Evolutionary conservation across 2,329 filamentous ascomycete species (phyloP).

Genomic region (Stachybotrys elegans): DNA sequence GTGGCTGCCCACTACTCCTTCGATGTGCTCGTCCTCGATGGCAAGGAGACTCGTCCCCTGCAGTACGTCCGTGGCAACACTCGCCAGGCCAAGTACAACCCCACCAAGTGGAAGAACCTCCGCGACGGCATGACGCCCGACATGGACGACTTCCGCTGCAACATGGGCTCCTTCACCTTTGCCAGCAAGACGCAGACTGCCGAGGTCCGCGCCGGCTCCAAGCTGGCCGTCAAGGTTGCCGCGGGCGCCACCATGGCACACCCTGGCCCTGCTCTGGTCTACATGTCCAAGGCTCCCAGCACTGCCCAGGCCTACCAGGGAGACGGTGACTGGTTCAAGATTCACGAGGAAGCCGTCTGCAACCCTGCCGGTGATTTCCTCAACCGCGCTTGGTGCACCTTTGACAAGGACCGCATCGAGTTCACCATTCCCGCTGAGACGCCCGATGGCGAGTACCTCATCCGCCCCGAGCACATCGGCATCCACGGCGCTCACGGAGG

Average conservation of each 20-base stretch:
- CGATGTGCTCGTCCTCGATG: slow-evolving; percentile 16
- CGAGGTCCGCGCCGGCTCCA: slow-evolving; percentile 11
- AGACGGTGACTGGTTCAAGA: slow-evolving; percentile 16
- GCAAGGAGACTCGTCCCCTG: slow-evolving; percentile 7
- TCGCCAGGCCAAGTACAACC: slow-evolving; percentile 9
- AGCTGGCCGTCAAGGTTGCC: slow-evolving; percentile 14
- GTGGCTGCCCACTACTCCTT: slow-evolving; percentile 22
- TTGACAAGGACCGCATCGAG: slow-evolving; percentile 17
- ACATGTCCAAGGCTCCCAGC: slow-evolving; percentile 18
- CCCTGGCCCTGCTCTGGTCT: slow-evolving; percentile 15
- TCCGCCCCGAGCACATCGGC: slow-evolving; percentile 29
- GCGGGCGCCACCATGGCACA: slow-evolving; percentile 13
- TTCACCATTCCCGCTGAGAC: slow-evolving; percentile 26
- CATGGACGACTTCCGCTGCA: slow-evolving; percentile 10
- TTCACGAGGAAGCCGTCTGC: slow-evolving; percentile 17
- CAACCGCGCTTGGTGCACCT: slow-evolving; percentile 16
- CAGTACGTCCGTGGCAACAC: slow-evolving; percentile 15
- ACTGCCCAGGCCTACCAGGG: slow-evolving; percentile 19
- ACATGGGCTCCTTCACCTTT: slow-evolving; percentile 7
- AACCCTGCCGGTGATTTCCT: slow-evolving; percentile 13
- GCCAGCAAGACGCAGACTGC: slow-evolving; percentile 7
- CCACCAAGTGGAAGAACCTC: slow-evolving; percentile 9
- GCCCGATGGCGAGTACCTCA: slow-evolving; percentile 31
- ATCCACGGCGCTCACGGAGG: slow-evolving; percentile 16
- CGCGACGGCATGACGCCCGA: slow-evolving; percentile 5